Evolutionary conservation across 225 moss, liverwort and hornwort genomes (phyloP), one percentile per base, ranked within the genome.

Genomic region (Takakia lepidozioides): DNA sequence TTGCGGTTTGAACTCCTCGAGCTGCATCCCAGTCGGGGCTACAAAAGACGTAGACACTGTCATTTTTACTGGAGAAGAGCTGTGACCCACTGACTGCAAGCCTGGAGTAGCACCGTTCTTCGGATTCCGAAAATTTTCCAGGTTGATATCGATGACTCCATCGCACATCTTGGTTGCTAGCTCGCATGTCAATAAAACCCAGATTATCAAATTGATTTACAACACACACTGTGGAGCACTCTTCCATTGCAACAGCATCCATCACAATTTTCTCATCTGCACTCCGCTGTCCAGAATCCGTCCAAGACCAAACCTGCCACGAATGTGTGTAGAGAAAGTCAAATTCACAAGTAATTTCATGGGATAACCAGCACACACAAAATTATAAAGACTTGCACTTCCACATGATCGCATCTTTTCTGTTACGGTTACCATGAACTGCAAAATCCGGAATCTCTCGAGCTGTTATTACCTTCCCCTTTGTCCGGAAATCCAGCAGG

Each of bases 211-310:
- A 76, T 48, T 82, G 76, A 49, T 82, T 82, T 10, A 82, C 82
- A 10, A 82, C 76, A 54, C 82, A 82, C 25, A 82, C 70, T 11
- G 82, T 77, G 29, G 76, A 76, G 57, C 72, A 76, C 29, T 82
- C 82, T 51, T 82, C 82, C 82, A 82, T 82, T 9, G 77, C 82
- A 26, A 82, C 76, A 19, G 82, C 73, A 57, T 82, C 82, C 77
- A 82, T 76, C 3, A 76, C 75, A 15, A 82, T 73, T 54, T 76
- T 82, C n/a, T 82, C 82, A 24, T 77, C 76, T 0, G 67, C 29
- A 2, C 29, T 63, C 44, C 78, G 65, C 40, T 69, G 68, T 5
- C 65, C 69, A 40, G 73, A 49, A 46, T 77, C 76, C 10, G 66
- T 70, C 82, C 82, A 82, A 10, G 82, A 77, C 82, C 82, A 82